Evolutionary conservation across 208 protist genomes (phyloP).

Genomic region (Strigomonas culicis): DNA sequence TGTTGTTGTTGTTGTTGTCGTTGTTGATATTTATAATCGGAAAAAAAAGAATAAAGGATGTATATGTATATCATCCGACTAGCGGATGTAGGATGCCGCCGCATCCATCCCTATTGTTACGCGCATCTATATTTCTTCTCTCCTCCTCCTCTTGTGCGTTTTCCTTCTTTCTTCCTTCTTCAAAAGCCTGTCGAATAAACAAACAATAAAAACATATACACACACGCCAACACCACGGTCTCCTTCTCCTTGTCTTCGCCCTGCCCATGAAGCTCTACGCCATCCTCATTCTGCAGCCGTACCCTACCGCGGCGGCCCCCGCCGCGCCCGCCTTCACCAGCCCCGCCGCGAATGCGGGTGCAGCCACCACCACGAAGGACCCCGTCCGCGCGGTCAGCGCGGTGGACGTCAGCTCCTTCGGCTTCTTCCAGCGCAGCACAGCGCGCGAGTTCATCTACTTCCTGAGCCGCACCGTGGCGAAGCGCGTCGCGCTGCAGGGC

Average conservation of each 20-base stretch:
- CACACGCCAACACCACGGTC: background rate
- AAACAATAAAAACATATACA: constrained; percentile 10
- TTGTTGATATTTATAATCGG: background rate
- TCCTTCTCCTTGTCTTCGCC: background rate
- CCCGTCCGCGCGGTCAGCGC: constrained; percentile 75
- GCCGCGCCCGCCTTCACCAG: too few species aligned
- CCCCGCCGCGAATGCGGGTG: background rate
- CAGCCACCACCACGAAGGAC: constrained; percentile 27
- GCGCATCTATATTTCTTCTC: too few species aligned
- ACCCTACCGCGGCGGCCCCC: background rate
- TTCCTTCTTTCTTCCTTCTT: background rate
- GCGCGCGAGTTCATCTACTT: constrained; percentile 87
- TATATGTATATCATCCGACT: too few species aligned
- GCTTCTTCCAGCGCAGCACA: constrained; percentile 83
- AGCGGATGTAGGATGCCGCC: too few species aligned
- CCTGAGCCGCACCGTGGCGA: constrained; percentile 78
- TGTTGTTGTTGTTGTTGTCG: constrained; percentile 18
- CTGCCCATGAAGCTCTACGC: constrained; percentile 70
- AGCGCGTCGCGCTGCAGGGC: constrained; percentile 37
- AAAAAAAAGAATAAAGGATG: too few species aligned
- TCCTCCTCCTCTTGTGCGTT: background rate
- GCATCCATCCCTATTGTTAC: too few species aligned
- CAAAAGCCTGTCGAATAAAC: background rate
- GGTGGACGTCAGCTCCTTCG: constrained; percentile 84
- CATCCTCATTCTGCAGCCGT: constrained; percentile 63